Percentiles rank a stretch among this genome's conserved stretches.
These are phyloP conservation scores for Leucoagaricus sp. DNA, from an alignment of 1,284 basidiomycete genomes.

Conservation along the genomic window DNA sequence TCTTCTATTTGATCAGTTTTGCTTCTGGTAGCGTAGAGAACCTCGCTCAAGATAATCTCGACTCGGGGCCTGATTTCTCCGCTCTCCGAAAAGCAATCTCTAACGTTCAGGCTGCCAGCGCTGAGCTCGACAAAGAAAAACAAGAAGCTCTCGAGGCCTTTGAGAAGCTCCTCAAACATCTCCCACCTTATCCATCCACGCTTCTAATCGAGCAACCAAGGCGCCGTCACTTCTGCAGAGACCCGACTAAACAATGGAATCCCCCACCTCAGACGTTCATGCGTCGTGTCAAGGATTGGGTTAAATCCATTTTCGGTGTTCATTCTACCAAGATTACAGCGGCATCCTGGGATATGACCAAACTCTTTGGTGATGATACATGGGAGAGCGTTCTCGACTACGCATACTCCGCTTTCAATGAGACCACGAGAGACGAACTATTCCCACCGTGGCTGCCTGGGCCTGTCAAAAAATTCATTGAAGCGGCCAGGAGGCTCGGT, in stretches of 20 bases:
- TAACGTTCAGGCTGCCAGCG: slow-evolving; percentile 52
- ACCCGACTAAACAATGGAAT: background rate
- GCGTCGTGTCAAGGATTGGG: slow-evolving; percentile 26
- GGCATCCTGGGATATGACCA: slow-evolving; percentile 20
- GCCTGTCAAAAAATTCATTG: slow-evolving; percentile 50
- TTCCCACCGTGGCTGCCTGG: slow-evolving; percentile 22
- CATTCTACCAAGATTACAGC: slow-evolving; percentile 24
- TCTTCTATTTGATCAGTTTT: slow-evolving; percentile 10
- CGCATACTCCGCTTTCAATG: slow-evolving; percentile 20
- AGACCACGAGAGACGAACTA: background rate
- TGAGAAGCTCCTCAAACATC: slow-evolving; percentile 38
- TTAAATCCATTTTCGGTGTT: slow-evolving; percentile 36
- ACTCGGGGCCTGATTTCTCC: slow-evolving; percentile 42
- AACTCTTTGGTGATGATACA: slow-evolving; percentile 22
- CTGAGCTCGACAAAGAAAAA: slow-evolving; percentile 57
- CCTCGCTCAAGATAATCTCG: slow-evolving; percentile 31
- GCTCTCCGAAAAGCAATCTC: slow-evolving; percentile 50
- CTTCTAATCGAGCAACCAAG: background rate
- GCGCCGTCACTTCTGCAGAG: background rate
- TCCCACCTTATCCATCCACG: slow-evolving; percentile 22
- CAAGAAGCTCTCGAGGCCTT: slow-evolving; percentile 44
- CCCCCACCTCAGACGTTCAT: slow-evolving; percentile 19
- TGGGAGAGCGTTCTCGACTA: slow-evolving; percentile 32
- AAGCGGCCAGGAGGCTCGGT: slow-evolving; percentile 64
- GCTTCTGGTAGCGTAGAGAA: slow-evolving; percentile 46